phyloP scores from a whole-genome alignment of 2,329 filamentous ascomycete species.

The Pseudocercospora musae region DNA sequence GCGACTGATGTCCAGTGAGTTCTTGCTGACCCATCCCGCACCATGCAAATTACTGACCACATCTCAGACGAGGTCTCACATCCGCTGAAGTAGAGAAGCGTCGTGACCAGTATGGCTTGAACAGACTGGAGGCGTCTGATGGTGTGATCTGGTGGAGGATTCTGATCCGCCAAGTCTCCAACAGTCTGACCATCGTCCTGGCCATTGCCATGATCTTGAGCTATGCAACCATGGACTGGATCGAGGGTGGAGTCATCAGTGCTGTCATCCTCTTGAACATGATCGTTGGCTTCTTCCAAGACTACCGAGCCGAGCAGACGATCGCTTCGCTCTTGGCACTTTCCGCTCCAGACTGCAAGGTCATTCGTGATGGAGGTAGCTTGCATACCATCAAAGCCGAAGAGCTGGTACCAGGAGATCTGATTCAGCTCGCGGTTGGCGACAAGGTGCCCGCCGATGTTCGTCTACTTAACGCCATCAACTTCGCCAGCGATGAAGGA shows the following conservation, averaged over 20 bases:
- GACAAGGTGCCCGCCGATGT: slow-evolving; percentile 70
- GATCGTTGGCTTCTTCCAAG: slow-evolving; percentile 52
- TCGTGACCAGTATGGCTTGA: slow-evolving; percentile 29
- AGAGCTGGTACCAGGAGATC: slow-evolving; percentile 64
- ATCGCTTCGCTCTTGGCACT: slow-evolving; percentile 56
- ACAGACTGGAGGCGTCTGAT: slow-evolving; percentile 31
- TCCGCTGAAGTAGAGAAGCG: slow-evolving; percentile 21
- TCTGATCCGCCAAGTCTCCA: slow-evolving; percentile 38
- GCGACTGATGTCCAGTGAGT: slow-evolving; percentile 23
- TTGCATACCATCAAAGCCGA: slow-evolving; percentile 52
- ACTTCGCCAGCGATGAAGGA: slow-evolving; percentile 72
- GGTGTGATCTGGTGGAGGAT: slow-evolving; percentile 33
- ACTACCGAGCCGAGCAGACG: slow-evolving; percentile 59
- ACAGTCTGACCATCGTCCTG: slow-evolving; percentile 43
- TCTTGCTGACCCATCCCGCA: not conserved
- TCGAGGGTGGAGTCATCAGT: slow-evolving; percentile 48
- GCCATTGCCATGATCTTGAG: slow-evolving; percentile 58
- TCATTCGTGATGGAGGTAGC: slow-evolving; percentile 53
- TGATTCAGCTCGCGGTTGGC: slow-evolving; percentile 61
- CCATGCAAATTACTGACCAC: slow-evolving; percentile 3
- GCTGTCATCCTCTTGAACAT: slow-evolving; percentile 46
- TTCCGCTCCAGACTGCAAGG: slow-evolving; percentile 55
- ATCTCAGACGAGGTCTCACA: slow-evolving; percentile 24
- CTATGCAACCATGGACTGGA: slow-evolving; percentile 50
- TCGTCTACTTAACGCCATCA: slow-evolving; percentile 60